Base-by-base conservation (phyloP, 2,329 filamentous ascomycete species). In the Hirsutella thompsonii region DNA sequence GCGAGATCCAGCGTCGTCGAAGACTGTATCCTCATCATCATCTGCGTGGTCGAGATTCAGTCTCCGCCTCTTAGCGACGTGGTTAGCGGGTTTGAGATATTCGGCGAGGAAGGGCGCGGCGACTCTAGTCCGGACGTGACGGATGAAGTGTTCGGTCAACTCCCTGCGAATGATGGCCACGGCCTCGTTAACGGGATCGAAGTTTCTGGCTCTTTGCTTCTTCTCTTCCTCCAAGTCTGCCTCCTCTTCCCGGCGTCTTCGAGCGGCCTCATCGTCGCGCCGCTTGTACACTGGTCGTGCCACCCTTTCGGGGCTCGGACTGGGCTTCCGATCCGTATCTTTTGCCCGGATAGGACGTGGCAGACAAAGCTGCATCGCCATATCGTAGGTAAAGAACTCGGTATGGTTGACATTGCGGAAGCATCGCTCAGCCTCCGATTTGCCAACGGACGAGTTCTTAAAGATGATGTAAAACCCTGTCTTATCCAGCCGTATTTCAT, bases 391-490 rank as follows among this genome's bases (percentile, higher is more conserved):
- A 65, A 98, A 98, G 47, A 98, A 76, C 5, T 83, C 75, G 35
- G 82, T 81, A 57, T 83, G 81, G 56, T 95, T 81, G 49, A 84
- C 88, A 39, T 80, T 74, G 41, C 76, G 72, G 58, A 78, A 89
- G 56, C 89, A 95, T 46, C 83, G 74, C 49, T 85, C 81, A 1
- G 87, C 81, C 60, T 95, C 88, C 42, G 80, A 70, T 52, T 88
- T 81, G 3, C 90, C 90, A 8, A 72, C 69, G 41, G 76, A 74
- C 2, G 79, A 85, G 52, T 90, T 82, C 39, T 84, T 77, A 54
- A 98, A 98, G n/a, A 88, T 69, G 40, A 96, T 78, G 57, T 86
- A 96, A 60, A 95, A 98, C 1, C 92, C 92, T 1, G 79, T 82
- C 44, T 77, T 77, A 57, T 98, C 92, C 44, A 84, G 78, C 28